These are phyloP conservation scores for Eimeria acervulina DNA, from an alignment of 169 alveolate genomes.

Conservation along the genomic window DNA sequence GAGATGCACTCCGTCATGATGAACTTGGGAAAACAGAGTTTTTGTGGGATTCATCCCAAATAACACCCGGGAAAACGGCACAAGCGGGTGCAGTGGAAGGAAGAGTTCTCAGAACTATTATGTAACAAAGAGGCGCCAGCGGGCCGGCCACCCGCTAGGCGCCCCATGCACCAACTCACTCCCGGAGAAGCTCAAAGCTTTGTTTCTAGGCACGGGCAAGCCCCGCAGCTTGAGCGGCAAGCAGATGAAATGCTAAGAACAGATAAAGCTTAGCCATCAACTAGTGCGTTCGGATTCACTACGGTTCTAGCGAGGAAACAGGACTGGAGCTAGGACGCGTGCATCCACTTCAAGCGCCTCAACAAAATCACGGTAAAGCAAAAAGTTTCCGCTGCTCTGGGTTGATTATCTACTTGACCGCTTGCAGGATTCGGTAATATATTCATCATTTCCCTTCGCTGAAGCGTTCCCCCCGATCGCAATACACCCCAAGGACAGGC, in stretches of 20 bases:
- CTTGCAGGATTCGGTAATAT: neutral
- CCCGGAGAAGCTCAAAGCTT: too few relatives aligned
- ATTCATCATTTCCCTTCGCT: neutral
- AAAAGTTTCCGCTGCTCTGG: neutral
- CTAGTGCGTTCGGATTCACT: too few relatives aligned
- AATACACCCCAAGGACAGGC: neutral
- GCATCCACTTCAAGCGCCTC: neutral
- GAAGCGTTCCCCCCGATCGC: neutral
- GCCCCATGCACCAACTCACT: too few relatives aligned
- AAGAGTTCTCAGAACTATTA: too few relatives aligned
- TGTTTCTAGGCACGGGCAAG: too few relatives aligned
- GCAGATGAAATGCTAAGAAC: too few relatives aligned
- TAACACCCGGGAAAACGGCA: too few relatives aligned
- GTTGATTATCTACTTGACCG: neutral
- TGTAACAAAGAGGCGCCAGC: too few relatives aligned
- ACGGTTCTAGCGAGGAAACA: neutral
- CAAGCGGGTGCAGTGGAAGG: too few relatives aligned
- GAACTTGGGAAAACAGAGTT: neutral
- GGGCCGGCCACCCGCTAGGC: too few relatives aligned
- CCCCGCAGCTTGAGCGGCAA: too few relatives aligned
- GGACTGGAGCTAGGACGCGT: neutral
- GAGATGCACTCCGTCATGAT: neutral
- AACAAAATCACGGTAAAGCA: neutral
- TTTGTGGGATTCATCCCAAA: neutral
- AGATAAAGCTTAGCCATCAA: too few relatives aligned